Conservation (phyloP, 148 eudicot species). For the Rhododendron mucronatum region DNA sequence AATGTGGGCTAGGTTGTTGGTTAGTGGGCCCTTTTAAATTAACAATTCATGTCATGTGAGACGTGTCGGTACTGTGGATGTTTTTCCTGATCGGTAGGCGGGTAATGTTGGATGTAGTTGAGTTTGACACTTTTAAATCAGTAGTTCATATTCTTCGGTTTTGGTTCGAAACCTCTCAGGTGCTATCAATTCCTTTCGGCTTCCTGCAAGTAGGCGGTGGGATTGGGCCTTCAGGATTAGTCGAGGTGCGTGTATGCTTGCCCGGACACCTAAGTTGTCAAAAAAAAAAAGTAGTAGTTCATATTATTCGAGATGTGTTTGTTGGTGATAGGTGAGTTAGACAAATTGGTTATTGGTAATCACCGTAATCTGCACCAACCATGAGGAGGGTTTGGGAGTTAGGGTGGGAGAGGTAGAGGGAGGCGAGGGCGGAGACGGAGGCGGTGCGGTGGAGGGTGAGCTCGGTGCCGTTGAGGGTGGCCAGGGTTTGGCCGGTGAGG, state of each 20-base stretch:
- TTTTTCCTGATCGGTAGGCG: background rate
- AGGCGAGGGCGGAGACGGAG: no score
- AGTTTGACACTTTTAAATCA: background rate
- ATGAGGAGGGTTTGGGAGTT: no score
- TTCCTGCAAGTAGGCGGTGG: no score
- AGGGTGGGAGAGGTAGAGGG: no score
- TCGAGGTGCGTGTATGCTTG: background rate
- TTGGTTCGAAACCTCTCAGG: background rate
- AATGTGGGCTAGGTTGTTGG: background rate
- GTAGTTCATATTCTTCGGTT: background rate
- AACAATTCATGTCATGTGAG: background rate
- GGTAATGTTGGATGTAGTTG: background rate
- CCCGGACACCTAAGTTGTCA: background rate
- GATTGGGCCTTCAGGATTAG: background rate
- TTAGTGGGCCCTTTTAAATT: background rate
- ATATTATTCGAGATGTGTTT: background rate
- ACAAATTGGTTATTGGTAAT: background rate
- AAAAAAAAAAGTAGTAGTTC: background rate
- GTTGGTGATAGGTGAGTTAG: background rate
- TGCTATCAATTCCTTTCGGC: background rate
- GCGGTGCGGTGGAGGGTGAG: no score
- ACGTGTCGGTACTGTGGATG: background rate
- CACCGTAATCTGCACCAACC: no score
- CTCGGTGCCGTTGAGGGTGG: no score
- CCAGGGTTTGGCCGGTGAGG: no score